Base-by-base conservation (phyloP, 805 yeast genomes). In the Zygosaccharomyces bailii region DNA sequence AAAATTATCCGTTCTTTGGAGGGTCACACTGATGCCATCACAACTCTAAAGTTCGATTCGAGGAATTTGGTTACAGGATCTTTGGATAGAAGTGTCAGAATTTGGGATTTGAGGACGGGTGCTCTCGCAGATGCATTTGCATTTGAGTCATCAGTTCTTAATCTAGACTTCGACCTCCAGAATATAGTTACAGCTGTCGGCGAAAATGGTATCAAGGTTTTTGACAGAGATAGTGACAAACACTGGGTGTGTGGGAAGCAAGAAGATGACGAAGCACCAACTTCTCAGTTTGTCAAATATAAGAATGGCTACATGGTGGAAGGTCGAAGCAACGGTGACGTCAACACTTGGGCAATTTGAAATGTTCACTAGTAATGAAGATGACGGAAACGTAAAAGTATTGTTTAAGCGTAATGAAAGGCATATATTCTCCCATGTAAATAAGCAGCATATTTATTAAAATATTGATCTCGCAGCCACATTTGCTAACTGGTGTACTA, bases 51-150 rank as follows among this genome's bases (percentile, higher is more conserved):
- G 56, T 84, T 84, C 61, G 88, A 84, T 56, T 80, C 79, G n/a
- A 68, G 67, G 37, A 76, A 78, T 55, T 62, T 84, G 29, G 74
- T 80, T 3, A 79, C 88, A 0, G 87, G 87, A 5, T 74, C 83
- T 11, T 60, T 67, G 6, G 90, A 84, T 55, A 67, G 84, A 39
- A 76, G 82, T 17, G 71, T 83, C 2, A 70, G 87, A 44, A 71
- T 81, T 9, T 84, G 91, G 91, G 91, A 84, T 60, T 64, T 84
- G 33, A 69, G 91, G 50, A 80, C 78, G 0, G 89, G 90, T 10
- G 69, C 76, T 1, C 71, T 83, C 10, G 61, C 72, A 30, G 82
- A 80, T 54, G 78, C 83, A 1, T 78, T 79, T 61, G 79, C 82
- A 1, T 81, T 79, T 52, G 80, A 79, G 34, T 59, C 73, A 1